A percentile compares a stretch with the other conserved stretches of the same genome.
Evolutionary conservation across 2,329 filamentous ascomycete genomes (phyloP).

Genomic region (Teratosphaeria gauchensis): DNA sequence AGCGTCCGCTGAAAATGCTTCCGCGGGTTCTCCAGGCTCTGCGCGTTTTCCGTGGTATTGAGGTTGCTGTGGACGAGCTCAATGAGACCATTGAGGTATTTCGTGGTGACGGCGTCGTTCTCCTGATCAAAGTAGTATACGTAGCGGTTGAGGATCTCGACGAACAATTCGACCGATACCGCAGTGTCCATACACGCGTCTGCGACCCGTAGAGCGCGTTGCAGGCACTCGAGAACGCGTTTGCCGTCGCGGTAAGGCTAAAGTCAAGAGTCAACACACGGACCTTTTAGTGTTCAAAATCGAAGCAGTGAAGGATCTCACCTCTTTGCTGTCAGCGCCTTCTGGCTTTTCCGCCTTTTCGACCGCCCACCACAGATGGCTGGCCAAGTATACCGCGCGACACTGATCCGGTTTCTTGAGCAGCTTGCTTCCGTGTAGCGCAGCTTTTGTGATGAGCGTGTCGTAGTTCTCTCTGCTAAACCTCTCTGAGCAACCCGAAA

Average conservation of each 20-base stretch:
- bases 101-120: conserved; percentile 95
- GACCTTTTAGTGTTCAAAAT: conserved; percentile 10
- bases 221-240: conserved; percentile 88
- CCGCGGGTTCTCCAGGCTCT: conserved; percentile 76
- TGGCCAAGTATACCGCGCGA: conserved; percentile 89
- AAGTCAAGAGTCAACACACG: not conserved
- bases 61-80: conserved; percentile 97
- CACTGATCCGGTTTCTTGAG: conserved; percentile 98
- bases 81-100: conserved; percentile 95
- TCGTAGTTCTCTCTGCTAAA: conserved; percentile 98
- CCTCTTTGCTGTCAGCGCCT: conserved; percentile 4
- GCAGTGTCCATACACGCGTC: conserved; percentile 99
- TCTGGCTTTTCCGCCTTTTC: conserved; percentile 71
- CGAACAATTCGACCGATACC: conserved; percentile 93
- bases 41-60: conserved; percentile 56
- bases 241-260: conserved; percentile 96
- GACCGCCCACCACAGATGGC: conserved; percentile 95
- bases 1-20: conserved; percentile 92
- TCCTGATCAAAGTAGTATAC: conserved; percentile 99
- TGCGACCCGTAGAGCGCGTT: conserved; percentile 87
- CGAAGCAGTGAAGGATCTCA: not conserved
- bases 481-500: conserved; percentile 71
- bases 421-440: conserved; percentile 90
- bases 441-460: conserved; percentile 94
- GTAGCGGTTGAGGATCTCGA: conserved; percentile 96